Conservation (phyloP, 2,329 filamentous ascomycete genomes). For the Pseudogymnoascus sp. region DNA sequence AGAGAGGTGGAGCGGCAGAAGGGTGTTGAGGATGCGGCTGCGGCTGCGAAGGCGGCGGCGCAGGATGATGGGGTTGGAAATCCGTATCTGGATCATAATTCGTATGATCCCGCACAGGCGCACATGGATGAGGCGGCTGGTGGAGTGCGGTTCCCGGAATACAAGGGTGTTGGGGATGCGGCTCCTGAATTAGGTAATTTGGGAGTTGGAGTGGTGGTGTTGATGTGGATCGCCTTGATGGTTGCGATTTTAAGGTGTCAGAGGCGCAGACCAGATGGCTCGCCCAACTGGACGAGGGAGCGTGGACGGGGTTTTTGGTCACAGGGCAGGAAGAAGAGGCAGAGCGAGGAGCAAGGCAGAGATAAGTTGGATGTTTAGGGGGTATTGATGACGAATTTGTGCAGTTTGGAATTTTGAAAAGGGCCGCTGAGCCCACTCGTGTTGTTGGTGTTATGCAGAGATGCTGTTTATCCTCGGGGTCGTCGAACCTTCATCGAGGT, state of each 20-base stretch:
- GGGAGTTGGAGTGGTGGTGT: neutral
- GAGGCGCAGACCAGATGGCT: neutral
- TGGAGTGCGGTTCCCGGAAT: neutral
- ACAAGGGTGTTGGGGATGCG: neutral
- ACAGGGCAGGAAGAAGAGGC: neutral
- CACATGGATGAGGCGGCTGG: neutral
- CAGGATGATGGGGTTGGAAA: neutral
- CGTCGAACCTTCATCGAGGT: neutral
- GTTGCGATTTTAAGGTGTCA: neutral
- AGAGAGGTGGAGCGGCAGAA: neutral
- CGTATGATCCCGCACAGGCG: neutral
- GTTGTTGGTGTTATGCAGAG: neutral
- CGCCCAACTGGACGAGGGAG: neutral
- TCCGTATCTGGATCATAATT: neutral
- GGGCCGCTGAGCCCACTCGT: neutral
- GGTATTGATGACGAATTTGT: neutral
- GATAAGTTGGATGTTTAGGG: constrained; percentile 1
- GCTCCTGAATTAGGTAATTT: neutral
- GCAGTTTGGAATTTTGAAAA: neutral
- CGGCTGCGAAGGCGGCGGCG: neutral
- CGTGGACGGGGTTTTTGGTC: neutral
- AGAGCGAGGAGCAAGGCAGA: neutral
- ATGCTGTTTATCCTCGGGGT: neutral
- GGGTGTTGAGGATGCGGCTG: neutral
- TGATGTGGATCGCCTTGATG: neutral